Conservation (phyloP, 495 filamentous ascomycete genomes). For the Endocarpon pusillum region DNA sequence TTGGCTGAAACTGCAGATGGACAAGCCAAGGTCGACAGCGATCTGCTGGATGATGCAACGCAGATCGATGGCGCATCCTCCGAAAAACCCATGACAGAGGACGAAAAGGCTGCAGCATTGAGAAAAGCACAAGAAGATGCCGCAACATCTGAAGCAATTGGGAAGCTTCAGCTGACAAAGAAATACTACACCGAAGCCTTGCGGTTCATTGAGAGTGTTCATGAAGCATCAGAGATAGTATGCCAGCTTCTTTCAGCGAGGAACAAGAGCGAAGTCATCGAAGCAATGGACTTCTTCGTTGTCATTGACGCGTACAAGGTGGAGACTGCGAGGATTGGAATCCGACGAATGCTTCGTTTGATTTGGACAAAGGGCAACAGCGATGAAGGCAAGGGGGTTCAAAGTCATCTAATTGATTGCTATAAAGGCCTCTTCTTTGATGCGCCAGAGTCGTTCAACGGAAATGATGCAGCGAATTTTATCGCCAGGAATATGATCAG, state of each 20-base stretch:
- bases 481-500: conserved; percentile 98
- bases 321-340: conserved; percentile 73
- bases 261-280: conserved; percentile 96
- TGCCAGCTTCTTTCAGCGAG: conserved; percentile 78
- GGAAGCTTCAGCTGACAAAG: conserved; percentile 67
- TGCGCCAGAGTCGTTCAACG: conserved; percentile 68
- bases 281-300: conserved; percentile 97
- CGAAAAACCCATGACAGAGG: conserved; percentile 41
- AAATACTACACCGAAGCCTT: conserved; percentile 86
- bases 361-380: conserved; percentile 99
- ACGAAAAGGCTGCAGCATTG: conserved; percentile 31
- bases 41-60: conserved; percentile 79
- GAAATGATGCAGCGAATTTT: conserved; percentile 88
- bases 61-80: conserved; percentile 47
- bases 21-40: conserved; percentile 48
- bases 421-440: conserved; percentile 94
- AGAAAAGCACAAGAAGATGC: conserved; percentile 58
- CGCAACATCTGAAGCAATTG: conserved; percentile 62
- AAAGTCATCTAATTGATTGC: conserved; percentile 90
- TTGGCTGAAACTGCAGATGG: conserved; percentile 43
- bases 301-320: conserved; percentile 89
- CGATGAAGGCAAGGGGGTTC: conserved; percentile 96
- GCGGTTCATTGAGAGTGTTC: conserved; percentile 86
- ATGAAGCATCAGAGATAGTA: conserved; percentile 57
- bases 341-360: conserved; percentile 81